Evolutionary conservation across 2,329 filamentous ascomycete genomes (phyloP).

Genomic region (Pestalotiopsis sp.): DNA sequence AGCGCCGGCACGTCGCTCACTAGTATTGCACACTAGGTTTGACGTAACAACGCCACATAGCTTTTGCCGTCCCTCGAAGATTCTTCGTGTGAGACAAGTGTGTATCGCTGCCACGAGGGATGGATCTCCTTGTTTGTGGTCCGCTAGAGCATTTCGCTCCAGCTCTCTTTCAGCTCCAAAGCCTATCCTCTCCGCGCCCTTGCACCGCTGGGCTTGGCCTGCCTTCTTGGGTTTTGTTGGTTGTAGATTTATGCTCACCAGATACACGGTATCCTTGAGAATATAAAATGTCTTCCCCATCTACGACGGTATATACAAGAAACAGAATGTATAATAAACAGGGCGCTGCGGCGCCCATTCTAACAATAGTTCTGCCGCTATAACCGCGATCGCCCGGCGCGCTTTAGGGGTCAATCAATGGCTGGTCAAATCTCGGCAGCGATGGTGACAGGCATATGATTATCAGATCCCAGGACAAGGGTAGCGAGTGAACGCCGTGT

Average conservation of each 20-base stretch:
- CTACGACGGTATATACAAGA: background rate
- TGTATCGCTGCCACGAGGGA: background rate
- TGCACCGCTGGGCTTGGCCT: background rate
- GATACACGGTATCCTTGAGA: background rate
- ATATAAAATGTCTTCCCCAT: background rate
- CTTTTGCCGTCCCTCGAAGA: background rate
- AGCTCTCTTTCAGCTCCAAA: background rate
- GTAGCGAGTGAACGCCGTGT: background rate
- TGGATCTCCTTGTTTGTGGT: background rate
- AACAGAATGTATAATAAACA: background rate
- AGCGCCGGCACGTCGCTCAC: background rate
- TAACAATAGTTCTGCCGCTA: background rate
- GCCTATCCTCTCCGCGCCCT: background rate
- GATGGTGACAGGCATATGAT: background rate
- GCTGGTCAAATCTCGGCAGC: background rate
- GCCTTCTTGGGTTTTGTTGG: background rate
- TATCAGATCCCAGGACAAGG: background rate
- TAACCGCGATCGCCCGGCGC: background rate
- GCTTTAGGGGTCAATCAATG: background rate
- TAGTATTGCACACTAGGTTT: background rate
- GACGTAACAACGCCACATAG: background rate
- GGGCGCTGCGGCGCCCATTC: background rate
- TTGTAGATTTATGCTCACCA: background rate
- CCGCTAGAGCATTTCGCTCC: background rate
- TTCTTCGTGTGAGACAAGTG: background rate